Percentiles rank a stretch among this genome's conserved stretches.
These are phyloP conservation scores for Hortiboletus flavorubellus DNA, from an alignment of 768 basidiomycete genomes.

Conservation along the genomic window DNA sequence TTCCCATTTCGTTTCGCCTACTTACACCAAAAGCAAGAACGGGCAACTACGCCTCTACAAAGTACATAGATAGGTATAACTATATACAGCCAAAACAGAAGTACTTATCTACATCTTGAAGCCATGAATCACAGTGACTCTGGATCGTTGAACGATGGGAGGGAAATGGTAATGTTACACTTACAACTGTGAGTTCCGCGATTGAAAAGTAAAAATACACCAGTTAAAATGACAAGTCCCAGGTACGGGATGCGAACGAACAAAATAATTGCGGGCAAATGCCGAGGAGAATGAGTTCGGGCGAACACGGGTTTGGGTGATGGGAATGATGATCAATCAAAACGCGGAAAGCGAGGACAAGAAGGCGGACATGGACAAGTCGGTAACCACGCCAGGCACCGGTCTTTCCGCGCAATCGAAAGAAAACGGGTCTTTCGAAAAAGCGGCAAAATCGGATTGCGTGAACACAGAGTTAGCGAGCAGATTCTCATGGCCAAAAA, in stretches of 20 bases:
- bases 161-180: conserved; percentile 18
- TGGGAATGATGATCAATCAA: conserved; percentile 12
- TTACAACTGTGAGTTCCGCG: conserved; percentile 21
- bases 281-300: conserved; percentile 3
- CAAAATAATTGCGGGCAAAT: neutral
- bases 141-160: neutral
- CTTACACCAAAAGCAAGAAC: neutral
- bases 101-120: conserved; percentile 5
- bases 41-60: conserved; percentile 10
- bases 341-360: conserved; percentile 30
- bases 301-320: conserved; percentile 3
- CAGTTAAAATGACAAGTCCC: conserved; percentile 4
- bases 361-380: conserved; percentile 32
- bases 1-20: conserved; percentile 17
- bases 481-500: conserved; percentile 17
- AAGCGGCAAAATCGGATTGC: conserved; percentile 22
- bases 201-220: conserved; percentile 28
- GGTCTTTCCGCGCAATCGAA: conserved; percentile 25
- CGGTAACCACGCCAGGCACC: conserved; percentile 21
- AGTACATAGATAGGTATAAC: conserved; percentile 29
- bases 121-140: conserved; percentile 11
- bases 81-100: conserved; percentile 24
- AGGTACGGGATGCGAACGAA: conserved; percentile 3
- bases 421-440: conserved; percentile 24
- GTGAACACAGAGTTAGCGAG: conserved; percentile 13